Percentiles rank a stretch among this genome's conserved stretches.
Evolutionary conservation across 2,329 filamentous ascomycete genomes (phyloP).

Genomic region (Penicillium sclerotigenum): DNA sequence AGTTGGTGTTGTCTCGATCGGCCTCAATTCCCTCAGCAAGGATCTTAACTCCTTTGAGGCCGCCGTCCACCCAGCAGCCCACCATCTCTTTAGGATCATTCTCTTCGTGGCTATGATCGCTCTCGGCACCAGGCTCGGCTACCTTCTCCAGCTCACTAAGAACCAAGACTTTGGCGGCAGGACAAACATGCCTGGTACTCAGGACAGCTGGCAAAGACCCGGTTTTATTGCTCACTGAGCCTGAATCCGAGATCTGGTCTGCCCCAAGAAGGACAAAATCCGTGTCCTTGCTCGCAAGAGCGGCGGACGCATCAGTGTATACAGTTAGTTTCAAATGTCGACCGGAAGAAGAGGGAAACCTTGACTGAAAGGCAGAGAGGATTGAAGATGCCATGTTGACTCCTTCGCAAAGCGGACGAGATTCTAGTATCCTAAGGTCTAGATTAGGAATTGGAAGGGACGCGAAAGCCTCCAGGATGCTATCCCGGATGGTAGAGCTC

Average conservation of each 20-base stretch:
- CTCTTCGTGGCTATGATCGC: conserved; percentile 52
- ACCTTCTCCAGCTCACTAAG: conserved; percentile 63
- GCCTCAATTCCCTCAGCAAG: conserved; percentile 18
- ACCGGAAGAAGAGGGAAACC: conserved; percentile 16
- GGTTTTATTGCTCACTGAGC: conserved; percentile 65
- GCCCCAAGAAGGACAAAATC: conserved; percentile 63
- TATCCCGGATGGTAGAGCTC: conserved; percentile 58
- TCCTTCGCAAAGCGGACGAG: conserved; percentile 64
- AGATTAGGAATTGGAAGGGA: conserved; percentile 38
- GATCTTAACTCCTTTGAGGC: conserved; percentile 23
- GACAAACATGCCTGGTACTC: conserved; percentile 51
- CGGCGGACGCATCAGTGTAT: conserved; percentile 60
- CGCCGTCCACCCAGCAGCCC: conserved; percentile 44
- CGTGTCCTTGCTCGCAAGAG: conserved; percentile 50
- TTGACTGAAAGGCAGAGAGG: conserved; percentile 23
- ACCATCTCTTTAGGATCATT: conserved; percentile 54
- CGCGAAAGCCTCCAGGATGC: conserved; percentile 46
- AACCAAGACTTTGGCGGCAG: conserved; percentile 51
- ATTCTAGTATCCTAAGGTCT: conserved; percentile 62
- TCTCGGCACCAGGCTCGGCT: conserved; percentile 47
- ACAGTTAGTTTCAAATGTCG: conserved; percentile 46
- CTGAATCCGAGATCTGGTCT: conserved; percentile 57
- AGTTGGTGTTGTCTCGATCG: conserved; percentile 11
- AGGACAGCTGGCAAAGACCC: conserved; percentile 61
- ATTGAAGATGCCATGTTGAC: conserved; percentile 52